Base-by-base conservation (phyloP, 2,329 filamentous ascomycete genomes). In the Cordyceps farinosa region DNA sequence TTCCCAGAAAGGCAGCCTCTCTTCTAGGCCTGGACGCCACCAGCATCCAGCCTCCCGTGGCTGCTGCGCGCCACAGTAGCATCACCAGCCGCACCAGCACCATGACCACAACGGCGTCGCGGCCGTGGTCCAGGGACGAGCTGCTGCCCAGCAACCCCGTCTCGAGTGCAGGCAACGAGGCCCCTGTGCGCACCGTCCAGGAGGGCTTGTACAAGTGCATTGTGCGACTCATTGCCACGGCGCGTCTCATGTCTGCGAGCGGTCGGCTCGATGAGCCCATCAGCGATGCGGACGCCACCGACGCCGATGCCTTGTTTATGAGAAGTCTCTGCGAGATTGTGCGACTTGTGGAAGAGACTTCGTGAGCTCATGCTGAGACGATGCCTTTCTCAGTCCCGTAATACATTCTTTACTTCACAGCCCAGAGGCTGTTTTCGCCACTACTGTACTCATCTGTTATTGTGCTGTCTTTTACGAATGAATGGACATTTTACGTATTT, bases 1-100 rank as follows among this genome's bases (percentile, higher is more conserved):
- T 83, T 48, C 80, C 81, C n/a, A 77, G 76, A 64, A 85, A 85
- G 70, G 83, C 83, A 0, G 81, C 81, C 0, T 77, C 74, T 5
- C 69, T 85, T 0, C 78, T 85, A 1, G 83, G 83, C 1, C 74
- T 85, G 17, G 72, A 74, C 3, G 65, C 68, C 29, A 15, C 15
- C 29, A 10, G 38, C n/a, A 13, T 6, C 5, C 22, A 42, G 40
- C 34, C 45, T 5, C 17, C 22, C 22, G 30, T 5, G 2, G 27
- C 29, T 17, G 58, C 22, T 34, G 54, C 64, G 5, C 67, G 67
- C 27, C 66, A 70, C 62, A 68, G 68, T 6, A 68, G 68, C 8
- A 61, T 70, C 17, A 40, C 68, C 10, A 71, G 69, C 47, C 72
- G 72, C 51, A 62, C 72, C 44, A 69, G 65, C 47, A 68, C 68